Percentiles rank a stretch among this genome's conserved stretches.
These are phyloP conservation scores for Marasmius sp. DNA, from an alignment of 1,284 basidiomycete genomes.

Conservation along the genomic window DNA sequence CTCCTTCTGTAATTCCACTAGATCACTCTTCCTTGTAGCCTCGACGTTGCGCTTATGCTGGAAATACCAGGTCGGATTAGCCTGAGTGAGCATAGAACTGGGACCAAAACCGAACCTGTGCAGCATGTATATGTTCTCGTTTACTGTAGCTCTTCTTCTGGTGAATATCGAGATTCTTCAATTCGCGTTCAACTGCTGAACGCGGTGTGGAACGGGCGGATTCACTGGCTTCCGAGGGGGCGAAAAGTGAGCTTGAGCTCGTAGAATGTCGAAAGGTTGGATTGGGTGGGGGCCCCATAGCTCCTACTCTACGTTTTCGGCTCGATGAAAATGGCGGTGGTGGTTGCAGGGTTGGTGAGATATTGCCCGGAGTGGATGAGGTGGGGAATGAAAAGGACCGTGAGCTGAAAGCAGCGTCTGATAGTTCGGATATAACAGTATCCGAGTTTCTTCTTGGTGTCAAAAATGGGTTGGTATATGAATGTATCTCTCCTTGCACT, in stretches of 20 bases:
- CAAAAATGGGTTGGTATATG: neutral
- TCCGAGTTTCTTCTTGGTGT: neutral
- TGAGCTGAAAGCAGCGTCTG: conserved; percentile 3
- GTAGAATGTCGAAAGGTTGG: neutral
- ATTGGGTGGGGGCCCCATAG: conserved; percentile 12
- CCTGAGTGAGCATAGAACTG: neutral
- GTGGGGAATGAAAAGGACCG: neutral
- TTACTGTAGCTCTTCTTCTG: conserved; percentile 6
- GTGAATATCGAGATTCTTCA: neutral
- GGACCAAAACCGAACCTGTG: neutral
- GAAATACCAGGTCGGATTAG: neutral
- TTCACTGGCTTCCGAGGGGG: neutral
- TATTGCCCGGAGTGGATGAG: conserved; percentile 2
- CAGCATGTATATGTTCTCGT: conserved; percentile 8
- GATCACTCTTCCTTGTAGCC: neutral
- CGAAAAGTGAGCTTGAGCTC: no score
- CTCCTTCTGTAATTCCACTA: conserved; percentile 8
- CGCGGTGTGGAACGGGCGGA: conserved; percentile 3
- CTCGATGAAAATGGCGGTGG: conserved; percentile 9
- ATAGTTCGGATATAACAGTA: neutral
- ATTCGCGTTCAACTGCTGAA: neutral
- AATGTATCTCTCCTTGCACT: neutral
- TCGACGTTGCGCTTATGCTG: conserved; percentile 10
- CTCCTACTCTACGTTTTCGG: conserved; percentile 3
- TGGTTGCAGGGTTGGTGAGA: neutral